Evolutionary conservation across 179 eudicot genomes (phyloP), one percentile per base, ranked within the genome.

Genomic region (Sideroxylon spinosum): DNA sequence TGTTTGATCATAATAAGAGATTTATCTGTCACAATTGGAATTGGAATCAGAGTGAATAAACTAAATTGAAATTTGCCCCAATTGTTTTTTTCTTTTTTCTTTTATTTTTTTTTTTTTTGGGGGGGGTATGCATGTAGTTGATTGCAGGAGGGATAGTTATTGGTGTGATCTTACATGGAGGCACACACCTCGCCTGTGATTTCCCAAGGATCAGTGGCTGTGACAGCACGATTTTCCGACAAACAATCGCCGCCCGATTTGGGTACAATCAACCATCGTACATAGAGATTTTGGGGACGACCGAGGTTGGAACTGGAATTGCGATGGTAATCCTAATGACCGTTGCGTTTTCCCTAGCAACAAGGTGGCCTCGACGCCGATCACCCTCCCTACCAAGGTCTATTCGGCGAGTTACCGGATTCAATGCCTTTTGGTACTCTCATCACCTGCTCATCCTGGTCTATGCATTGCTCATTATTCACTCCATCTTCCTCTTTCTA

Each of bases 401-500:
- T 0, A 77, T 87, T 37, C 81, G 85, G 6, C 79, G 57, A 25
- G 78, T 87, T 25, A 87, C 85, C 0, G 89, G 89, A 49, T 87
- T 84, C 71, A 87, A 87, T 44, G 60, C 89, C 7, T 87, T 87
- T 77, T 87, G 89, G 89, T 87, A 87, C 74, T 84, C 89, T 1
- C 89, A 87, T 71, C 87, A 87, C 48, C 80, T 87, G 4, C 78
- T 87, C 74, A 75, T 83, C 70, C 22, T 85, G 12, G 89, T 87
- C 46, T 87, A 87, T 46, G 25, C 81, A 20, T 79, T 87, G 80
- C 89, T 87, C 79, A 72, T 87, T 50, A 59, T 85, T 66, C 89
- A 87, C 74, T 82, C 85, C 22, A 76, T 78, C 53, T 81, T 82
- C 84, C 85, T 87, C 78, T 87, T 82, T 75, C 83, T 87, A n/a